Base-by-base conservation (phyloP, 352 stramenopile genomes). In the Phytophthora palmivora region DNA sequence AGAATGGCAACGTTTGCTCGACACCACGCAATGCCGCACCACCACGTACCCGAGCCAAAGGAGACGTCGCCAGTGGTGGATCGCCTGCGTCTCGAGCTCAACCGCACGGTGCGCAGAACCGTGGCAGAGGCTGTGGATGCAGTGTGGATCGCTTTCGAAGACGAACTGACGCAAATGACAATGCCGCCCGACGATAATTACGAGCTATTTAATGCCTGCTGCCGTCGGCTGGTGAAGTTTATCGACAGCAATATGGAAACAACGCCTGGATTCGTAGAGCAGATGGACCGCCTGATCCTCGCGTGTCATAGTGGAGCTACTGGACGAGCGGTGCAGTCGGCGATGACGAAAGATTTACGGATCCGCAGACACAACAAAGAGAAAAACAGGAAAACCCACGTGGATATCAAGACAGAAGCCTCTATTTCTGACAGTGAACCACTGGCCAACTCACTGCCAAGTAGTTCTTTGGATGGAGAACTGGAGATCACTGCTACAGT, bases 211-310 rank as follows among this genome's bases (percentile, higher is more conserved):
- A 73, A 77, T 46, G 68, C 45, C 15, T 85, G 67, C 65, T 89
- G 80, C 63, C 63, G 67, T 33, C 68, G 65, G 8, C 41, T 89
- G 51, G 62, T 77, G 7, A 14, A 47, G 24, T 89, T 81, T 36
- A 88, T 89, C 54, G 48, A 54, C 9, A 58, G 28, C 4, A 84
- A 87, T 48, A 84, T 89, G 76, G 55, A 54, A 36, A 89, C 78
- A 32, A 84, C 78, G 55, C 60, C 70, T n/a, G 80, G 80, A n/a
- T 89, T 89, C 58, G 43, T 63, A 19, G 48, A 78, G 67, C 73
- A 89, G 43, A 89, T 89, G 80, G 80, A 88, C 48, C 80, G 80
- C 45, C 71, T 88, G 44, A 87, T 89, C 37, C 52, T 87, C 28
- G 78, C 80, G 12, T 89, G 80, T 56, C 78, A 88, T 54, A 87